These are phyloP conservation scores for Pichia sp. DNA, from an alignment of 1,139 yeast genomes.

Conservation along the genomic window DNA sequence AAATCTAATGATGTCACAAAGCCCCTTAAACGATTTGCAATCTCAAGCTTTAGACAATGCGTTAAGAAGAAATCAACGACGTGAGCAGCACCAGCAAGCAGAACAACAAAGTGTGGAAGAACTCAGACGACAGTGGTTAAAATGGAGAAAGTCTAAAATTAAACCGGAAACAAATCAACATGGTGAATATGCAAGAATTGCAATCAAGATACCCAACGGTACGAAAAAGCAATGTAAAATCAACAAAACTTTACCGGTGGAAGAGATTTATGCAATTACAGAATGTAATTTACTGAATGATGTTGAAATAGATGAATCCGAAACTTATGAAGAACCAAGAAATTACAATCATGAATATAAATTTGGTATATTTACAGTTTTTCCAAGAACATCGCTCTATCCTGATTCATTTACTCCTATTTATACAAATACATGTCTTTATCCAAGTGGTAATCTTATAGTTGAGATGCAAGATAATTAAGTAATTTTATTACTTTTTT, in stretches of 20 bases:
- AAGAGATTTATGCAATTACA: conserved; percentile 55
- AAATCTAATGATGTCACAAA: conserved; percentile 54
- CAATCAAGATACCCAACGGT: conserved; percentile 52
- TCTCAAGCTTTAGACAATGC: conserved; percentile 73
- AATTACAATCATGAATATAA: conserved; percentile 38
- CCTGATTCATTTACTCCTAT: conserved; percentile 30
- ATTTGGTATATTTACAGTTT: conserved; percentile 47
- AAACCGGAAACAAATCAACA: conserved; percentile 30
- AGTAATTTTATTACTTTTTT: conserved; percentile 27
- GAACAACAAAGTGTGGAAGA: conserved; percentile 1
- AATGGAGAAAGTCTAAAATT: conserved; percentile 39
- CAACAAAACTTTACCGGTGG: conserved; percentile 39
- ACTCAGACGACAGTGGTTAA: conserved; percentile 36
- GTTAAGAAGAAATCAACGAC: conserved; percentile 43
- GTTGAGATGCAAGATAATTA: conserved; percentile 18
- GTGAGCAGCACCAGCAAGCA: conserved; percentile 16
- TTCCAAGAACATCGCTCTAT: conserved; percentile 41
- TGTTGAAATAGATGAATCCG: conserved; percentile 12
- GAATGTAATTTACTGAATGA: conserved; percentile 38
- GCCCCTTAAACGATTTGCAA: conserved; percentile 62
- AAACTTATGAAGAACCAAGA: conserved; percentile 29
- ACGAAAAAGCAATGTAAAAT: conserved; percentile 43
- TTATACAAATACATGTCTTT: conserved; percentile 39
- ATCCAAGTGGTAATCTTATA: conserved; percentile 56
- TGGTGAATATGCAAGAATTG: conserved; percentile 42